Conservation (phyloP, 371 early-diverging fungal species). For the Rhizomucor pusillus region DNA sequence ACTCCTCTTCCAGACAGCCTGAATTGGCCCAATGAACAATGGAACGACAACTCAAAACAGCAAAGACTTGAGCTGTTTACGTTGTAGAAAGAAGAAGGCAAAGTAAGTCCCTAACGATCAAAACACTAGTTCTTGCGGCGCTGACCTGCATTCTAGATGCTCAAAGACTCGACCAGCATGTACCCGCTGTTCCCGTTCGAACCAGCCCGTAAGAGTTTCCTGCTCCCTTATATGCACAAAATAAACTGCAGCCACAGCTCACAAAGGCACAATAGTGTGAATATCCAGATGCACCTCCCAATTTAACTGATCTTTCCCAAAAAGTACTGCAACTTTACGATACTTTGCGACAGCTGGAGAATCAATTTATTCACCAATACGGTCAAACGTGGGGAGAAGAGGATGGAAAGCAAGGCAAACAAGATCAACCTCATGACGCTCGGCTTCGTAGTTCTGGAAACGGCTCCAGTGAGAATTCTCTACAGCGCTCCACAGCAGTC, state of each 20-base stretch:
- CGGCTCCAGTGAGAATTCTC: no score
- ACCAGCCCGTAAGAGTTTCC: constrained; percentile 35
- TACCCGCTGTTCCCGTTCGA: constrained; percentile 47
- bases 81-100: constrained; percentile 54
- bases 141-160: constrained; percentile 26
- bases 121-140: neutral
- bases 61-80: constrained; percentile 47
- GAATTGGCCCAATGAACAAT: neutral
- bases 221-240: neutral
- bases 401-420: constrained; percentile 8
- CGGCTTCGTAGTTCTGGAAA: no score
- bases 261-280: constrained; percentile 31
- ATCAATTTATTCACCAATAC: constrained; percentile 38
- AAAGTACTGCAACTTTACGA: constrained; percentile 45
- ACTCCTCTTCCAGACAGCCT: no score
- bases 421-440: neutral
- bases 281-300: constrained; percentile 53
- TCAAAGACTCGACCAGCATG: constrained; percentile 51
- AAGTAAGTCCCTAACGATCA: constrained; percentile 27
- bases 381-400: constrained; percentile 9
- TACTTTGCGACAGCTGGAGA: constrained; percentile 37
- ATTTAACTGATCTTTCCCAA: constrained; percentile 43
- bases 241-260: constrained; percentile 1
- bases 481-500: no score
- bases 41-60: neutral